Percentiles rank a stretch among this genome's conserved stretches.
phyloP scores from a whole-genome alignment of 352 stramenopile genomes.

The Lagenidium giganteum region DNA sequence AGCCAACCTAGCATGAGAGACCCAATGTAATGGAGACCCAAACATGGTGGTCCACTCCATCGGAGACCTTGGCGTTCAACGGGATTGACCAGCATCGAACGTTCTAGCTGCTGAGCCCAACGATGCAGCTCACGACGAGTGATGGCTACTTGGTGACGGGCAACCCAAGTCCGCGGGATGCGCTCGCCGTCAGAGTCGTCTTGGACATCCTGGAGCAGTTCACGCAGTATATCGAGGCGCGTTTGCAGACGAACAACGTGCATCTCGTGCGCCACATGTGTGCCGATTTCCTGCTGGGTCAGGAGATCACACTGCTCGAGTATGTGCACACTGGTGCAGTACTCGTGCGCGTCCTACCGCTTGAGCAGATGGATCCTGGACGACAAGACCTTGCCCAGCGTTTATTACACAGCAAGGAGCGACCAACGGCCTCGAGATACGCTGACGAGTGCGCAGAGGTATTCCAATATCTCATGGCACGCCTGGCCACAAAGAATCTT shows the following conservation, averaged over 20 bases:
- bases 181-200: slow-evolving; percentile 1
- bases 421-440: neutral
- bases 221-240: slow-evolving; percentile 40
- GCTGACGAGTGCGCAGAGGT: neutral
- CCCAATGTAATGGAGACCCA: no score
- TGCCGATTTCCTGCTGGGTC: slow-evolving; percentile 41
- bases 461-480: slow-evolving; percentile 11
- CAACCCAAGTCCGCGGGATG: neutral
- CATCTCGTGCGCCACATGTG: slow-evolving; percentile 46
- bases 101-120: no score
- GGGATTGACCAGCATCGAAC: no score
- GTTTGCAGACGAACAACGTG: slow-evolving; percentile 39
- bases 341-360: slow-evolving; percentile 8
- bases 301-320: slow-evolving; percentile 34
- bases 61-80: no score
- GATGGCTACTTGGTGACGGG: neutral
- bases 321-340: slow-evolving; percentile 23
- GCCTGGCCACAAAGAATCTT: slow-evolving; percentile 1
- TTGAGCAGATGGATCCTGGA: no score
- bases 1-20: no score
- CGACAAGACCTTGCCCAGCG: neutral
- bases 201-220: slow-evolving; percentile 46
- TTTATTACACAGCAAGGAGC: neutral
- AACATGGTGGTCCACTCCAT: no score
- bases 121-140: neutral